Evolutionary conservation across 352 stramenopile species (phyloP).

Genomic region (Globisporangium recalcitrans): DNA sequence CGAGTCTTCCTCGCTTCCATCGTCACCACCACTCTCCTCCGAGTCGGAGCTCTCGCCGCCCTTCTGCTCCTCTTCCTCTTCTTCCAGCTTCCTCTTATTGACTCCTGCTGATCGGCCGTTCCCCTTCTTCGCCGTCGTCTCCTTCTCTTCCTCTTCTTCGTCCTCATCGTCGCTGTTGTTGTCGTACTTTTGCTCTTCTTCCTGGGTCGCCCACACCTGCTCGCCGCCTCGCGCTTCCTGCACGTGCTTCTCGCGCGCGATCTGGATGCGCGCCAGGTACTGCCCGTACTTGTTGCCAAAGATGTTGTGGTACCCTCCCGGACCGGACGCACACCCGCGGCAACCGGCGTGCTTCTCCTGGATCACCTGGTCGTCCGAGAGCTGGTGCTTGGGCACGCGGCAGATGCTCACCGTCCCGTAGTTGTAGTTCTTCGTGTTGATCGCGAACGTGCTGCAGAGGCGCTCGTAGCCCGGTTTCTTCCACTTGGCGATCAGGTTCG

Average conservation of each 20-base stretch:
- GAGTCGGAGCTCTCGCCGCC: conserved; percentile 14
- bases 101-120: conserved; percentile 15
- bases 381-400: conserved; percentile 93
- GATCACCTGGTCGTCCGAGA: conserved; percentile 85
- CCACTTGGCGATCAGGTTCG: conserved; percentile 98
- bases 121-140: conserved; percentile 23
- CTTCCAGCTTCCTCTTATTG: conserved; percentile 15
- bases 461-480: conserved; percentile 98
- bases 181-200: conserved; percentile 63
- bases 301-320: conserved; percentile 94
- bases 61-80: conserved; percentile 28
- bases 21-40: conserved; percentile 6
- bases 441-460: conserved; percentile 97
- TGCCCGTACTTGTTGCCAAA: conserved; percentile 99
- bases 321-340: conserved; percentile 92
- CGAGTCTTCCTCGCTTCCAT: conserved; percentile 12
- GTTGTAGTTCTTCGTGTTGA: conserved; percentile 99
- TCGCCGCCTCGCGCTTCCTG: conserved; percentile 20
- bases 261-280: conserved; percentile 95
- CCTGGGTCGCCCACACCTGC: conserved; percentile 49
- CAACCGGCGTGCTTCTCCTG: conserved; percentile 96
- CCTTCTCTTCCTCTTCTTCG: conserved; percentile 24
- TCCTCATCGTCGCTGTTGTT: conserved; percentile 30
- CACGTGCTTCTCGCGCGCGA: conserved; percentile 80
- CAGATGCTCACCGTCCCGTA: conserved; percentile 98